Conservation (phyloP, 108 stramenopile genomes). For the Fistulifera pelliculosa region DNA sequence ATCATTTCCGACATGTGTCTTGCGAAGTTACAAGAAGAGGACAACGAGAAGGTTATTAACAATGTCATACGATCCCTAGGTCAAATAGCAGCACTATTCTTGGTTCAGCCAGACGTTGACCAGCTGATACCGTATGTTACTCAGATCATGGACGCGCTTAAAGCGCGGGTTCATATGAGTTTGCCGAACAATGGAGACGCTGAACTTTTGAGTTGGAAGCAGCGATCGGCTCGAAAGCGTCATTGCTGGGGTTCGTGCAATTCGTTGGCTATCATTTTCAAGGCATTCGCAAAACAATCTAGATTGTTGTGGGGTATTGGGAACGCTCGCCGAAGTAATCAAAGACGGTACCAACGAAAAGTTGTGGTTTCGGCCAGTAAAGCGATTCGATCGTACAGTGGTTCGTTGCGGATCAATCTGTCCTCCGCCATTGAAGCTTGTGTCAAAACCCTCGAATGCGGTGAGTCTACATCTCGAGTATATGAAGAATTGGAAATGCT, state of each 20-base stretch:
- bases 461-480: background rate
- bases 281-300: no score
- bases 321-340: background rate
- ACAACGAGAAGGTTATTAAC: constrained; percentile 33
- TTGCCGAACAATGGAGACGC: constrained; percentile 26
- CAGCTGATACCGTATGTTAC: constrained; percentile 13
- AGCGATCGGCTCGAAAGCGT: constrained; percentile 54
- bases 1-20: constrained; percentile 11
- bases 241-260: constrained; percentile 69
- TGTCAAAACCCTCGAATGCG: background rate
- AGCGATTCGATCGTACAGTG: background rate
- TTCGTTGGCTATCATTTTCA: constrained; percentile 23
- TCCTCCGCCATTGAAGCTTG: background rate
- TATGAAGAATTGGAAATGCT: constrained; percentile 1
- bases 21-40: constrained; percentile 10
- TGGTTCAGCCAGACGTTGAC: background rate
- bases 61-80: background rate
- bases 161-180: constrained; percentile 25
- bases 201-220: constrained; percentile 50
- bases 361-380: background rate
- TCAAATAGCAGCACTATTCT: background rate
- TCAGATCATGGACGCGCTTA: constrained; percentile 19
- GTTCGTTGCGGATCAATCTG: background rate
- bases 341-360: background rate
- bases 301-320: background rate